Percentiles rank a stretch among this genome's conserved stretches.
Evolutionary conservation across 495 filamentous ascomycete genomes (phyloP).

Genomic region (Neurospora tetraspora): DNA sequence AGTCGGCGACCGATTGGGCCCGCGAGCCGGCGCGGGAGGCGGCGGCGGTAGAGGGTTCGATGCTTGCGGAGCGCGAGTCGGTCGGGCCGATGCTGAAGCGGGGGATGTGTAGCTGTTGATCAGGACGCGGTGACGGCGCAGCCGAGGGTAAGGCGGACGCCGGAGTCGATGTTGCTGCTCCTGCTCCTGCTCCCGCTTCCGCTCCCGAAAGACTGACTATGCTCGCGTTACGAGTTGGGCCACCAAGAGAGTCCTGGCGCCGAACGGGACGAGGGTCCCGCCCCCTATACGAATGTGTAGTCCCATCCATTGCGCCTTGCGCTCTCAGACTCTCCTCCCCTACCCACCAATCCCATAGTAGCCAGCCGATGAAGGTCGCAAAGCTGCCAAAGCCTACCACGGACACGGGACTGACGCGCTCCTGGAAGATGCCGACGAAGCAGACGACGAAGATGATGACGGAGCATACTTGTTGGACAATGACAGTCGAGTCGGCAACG

Average conservation of each 20-base stretch:
- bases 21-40: constrained; percentile 6
- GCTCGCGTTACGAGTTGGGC: constrained; percentile 11
- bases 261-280: constrained; percentile 14
- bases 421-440: constrained; percentile 82
- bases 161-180: not conserved
- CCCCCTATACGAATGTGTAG: not conserved
- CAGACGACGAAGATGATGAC: constrained; percentile 90
- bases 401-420: constrained; percentile 73
- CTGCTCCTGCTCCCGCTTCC: not conserved
- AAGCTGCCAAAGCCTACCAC: constrained; percentile 77
- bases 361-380: constrained; percentile 80
- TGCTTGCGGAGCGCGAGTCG: constrained; percentile 25
- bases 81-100: constrained; percentile 3
- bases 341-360: constrained; percentile 85
- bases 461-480: constrained; percentile 91
- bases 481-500: constrained; percentile 89
- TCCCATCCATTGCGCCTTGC: constrained; percentile 32
- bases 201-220: constrained; percentile 18
- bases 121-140: constrained; percentile 25
- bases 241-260: constrained; percentile 15
- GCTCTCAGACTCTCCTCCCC: constrained; percentile 33
- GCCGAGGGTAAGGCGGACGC: constrained; percentile 24
- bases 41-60: constrained; percentile 25
- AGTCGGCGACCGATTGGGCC: not conserved
- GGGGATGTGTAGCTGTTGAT: constrained; percentile 10